Evolutionary conservation across 139 green algal species (phyloP).

Genomic region (Auxenochlorella pyrenoidosa): DNA sequence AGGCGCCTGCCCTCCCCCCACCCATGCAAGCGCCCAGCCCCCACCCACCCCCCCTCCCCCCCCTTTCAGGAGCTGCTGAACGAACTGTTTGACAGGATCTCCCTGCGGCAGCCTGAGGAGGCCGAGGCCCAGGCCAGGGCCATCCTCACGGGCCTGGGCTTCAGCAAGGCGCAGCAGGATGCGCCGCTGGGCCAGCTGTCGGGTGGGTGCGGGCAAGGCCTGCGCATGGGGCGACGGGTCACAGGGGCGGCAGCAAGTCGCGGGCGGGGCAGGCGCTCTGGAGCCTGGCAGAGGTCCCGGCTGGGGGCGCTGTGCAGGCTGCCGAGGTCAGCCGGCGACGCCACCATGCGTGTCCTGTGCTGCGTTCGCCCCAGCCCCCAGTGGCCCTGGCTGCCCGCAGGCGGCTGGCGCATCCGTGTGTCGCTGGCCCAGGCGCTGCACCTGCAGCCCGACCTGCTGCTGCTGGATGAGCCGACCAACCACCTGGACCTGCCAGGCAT

Average conservation of each 20-base stretch:
- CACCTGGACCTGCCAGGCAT: slow-evolving; percentile 84
- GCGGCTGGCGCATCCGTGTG: slow-evolving; percentile 88
- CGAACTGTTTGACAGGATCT: slow-evolving; percentile 42
- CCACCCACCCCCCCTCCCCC: not conserved
- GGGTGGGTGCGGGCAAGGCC: not conserved
- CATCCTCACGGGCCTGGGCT: slow-evolving; percentile 58
- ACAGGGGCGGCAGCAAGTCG: no score
- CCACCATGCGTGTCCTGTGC: no score
- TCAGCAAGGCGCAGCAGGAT: slow-evolving; percentile 42
- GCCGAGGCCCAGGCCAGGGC: slow-evolving; percentile 34
- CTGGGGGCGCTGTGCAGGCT: no score
- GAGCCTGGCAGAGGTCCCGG: no score
- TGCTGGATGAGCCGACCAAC: slow-evolving; percentile 90
- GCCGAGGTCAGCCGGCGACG: no score
- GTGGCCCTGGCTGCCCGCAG: no score
- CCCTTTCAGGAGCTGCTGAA: slow-evolving; percentile 34
- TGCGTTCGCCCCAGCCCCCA: no score
- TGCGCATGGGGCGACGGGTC: not conserved
- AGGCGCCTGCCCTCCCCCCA: no score
- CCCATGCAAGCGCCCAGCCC: not conserved
- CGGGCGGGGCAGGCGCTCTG: no score
- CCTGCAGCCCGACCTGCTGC: slow-evolving; percentile 84
- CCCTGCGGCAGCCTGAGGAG: slow-evolving; percentile 25
- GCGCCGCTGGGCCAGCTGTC: slow-evolving; percentile 47
- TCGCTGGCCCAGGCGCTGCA: slow-evolving; percentile 87